Evolutionary conservation across 1,284 basidiomycete genomes (phyloP).

Genomic region (Pseudozyma tsukubaensis): DNA sequence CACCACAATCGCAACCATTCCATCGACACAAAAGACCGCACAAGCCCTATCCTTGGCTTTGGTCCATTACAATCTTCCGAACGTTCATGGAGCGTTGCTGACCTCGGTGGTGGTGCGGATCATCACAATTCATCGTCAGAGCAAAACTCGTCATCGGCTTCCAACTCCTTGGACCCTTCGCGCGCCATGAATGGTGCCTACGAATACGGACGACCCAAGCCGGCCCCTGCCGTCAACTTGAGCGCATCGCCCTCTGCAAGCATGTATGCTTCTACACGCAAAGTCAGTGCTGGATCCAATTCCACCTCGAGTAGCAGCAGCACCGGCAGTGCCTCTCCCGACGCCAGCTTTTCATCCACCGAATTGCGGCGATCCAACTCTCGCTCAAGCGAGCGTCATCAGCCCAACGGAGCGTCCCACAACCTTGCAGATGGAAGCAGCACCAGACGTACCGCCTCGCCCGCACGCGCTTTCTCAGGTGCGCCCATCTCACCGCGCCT

Average conservation of each 20-base stretch:
- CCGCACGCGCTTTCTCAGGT: constrained; percentile 40
- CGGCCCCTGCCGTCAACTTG: constrained; percentile 11
- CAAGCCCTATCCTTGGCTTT: constrained; percentile 52
- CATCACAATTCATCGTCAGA: constrained; percentile 10
- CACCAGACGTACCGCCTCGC: constrained; percentile 44
- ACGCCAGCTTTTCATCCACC: constrained; percentile 25
- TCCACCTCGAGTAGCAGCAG: constrained; percentile 33
- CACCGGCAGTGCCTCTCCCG: constrained; percentile 36
- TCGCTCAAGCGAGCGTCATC: constrained; percentile 25
- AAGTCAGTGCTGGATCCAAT: constrained; percentile 36
- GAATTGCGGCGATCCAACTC: constrained; percentile 23
- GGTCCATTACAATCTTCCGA: constrained; percentile 38
- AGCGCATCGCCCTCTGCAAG: constrained; percentile 14
- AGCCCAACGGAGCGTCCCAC: constrained; percentile 24
- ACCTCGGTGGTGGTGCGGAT: constrained; percentile 19
- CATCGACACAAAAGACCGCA: constrained; percentile 54
- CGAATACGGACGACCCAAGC: constrained; percentile 20
- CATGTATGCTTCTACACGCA: constrained; percentile 27
- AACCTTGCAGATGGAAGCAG: constrained; percentile 23
- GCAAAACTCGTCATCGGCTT: constrained; percentile 1
- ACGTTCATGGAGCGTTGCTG: constrained; percentile 29
- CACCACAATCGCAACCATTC: constrained; percentile 52
- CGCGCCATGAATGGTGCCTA: constrained; percentile 27
- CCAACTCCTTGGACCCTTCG: constrained; percentile 23
- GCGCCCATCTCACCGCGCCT: constrained; percentile 54